Evolutionary conservation across 169 alveolate genomes (phyloP).

Genomic region (Cryptosporidium xiaoi): DNA sequence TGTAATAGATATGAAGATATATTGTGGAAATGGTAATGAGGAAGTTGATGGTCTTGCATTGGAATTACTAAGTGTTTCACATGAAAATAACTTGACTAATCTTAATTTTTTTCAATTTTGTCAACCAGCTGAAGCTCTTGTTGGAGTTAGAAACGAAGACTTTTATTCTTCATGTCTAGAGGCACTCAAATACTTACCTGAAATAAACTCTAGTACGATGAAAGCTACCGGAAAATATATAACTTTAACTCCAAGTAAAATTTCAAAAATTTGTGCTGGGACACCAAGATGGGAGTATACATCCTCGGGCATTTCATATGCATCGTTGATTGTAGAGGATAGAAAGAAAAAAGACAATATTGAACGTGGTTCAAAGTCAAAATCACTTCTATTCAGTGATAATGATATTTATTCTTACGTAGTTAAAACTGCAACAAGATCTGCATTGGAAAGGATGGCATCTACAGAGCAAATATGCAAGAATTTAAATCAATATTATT

Average conservation of each 20-base stretch:
- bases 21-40: constrained; percentile 67
- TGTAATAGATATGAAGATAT: constrained; percentile 22
- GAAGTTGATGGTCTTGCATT: constrained; percentile 60
- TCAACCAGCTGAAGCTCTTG: constrained; percentile 45
- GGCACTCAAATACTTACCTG: constrained; percentile 43
- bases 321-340: constrained; percentile 41
- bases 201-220: constrained; percentile 2
- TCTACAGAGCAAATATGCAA: constrained; percentile 61
- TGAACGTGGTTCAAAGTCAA: not conserved
- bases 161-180: constrained; percentile 52
- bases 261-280: constrained; percentile 21
- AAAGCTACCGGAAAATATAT: constrained; percentile 8
- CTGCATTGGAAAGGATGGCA: constrained; percentile 70
- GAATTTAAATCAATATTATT: constrained; percentile 28
- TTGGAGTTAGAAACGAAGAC: constrained; percentile 60
- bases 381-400: not conserved
- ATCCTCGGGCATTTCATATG: constrained; percentile 59
- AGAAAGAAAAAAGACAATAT: constrained; percentile 12
- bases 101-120: constrained; percentile 59
- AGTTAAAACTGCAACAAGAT: constrained; percentile 65
- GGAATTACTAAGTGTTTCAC: constrained; percentile 50
- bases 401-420: constrained; percentile 46
- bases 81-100: constrained; percentile 52
- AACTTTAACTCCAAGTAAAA: constrained; percentile 1
- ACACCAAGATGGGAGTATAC: constrained; percentile 63